Evolutionary conservation across 805 yeast genomes (phyloP), one percentile per base, ranked within the genome.

Genomic region (Wickerhamiella slavikovae): DNA sequence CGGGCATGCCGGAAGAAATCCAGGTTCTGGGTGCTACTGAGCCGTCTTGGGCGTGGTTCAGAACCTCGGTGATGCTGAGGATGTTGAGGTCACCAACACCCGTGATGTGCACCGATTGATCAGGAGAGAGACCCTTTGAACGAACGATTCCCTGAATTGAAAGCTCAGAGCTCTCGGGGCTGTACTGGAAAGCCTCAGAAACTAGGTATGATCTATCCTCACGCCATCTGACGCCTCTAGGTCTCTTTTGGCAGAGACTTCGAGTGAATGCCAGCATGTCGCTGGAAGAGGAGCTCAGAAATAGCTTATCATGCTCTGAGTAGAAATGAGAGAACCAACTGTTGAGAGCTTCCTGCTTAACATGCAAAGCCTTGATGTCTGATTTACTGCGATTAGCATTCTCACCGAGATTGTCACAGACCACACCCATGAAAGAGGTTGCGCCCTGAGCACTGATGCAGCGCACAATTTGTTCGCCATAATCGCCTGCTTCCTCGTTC

Each of bases 361-460:
- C 91, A 34, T 61, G 50, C 48, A 79, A 94, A 40, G 75, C 66
- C 45, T 79, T 79, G 10, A 21, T 4, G n/a, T n/a, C n/a, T n/a
- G n/a, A n/a, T n/a, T n/a, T n/a, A n/a, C n/a, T n/a, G 6, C 10
- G 21, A n/a, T 19, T 19, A 12, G 25, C 35, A 43, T 65, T 70
- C 51, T 74, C 75, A 40, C 68, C 77, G 20, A 82, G 48, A 43
- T 80, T 79, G 5, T 89, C 68, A n/a, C n/a, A n/a, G 17, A 83
- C 66, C 8, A 78, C 79, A 17, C 91, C 89, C 32, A 75, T 56
- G 1, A 71, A 71, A 3, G 80, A 67, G 0, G 93, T 73, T 10
- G 83, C 74, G 59, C 96, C 96, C 56, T 91, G 98, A 10, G 83
- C 65, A 44, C 78, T 80, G 21, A 83, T 63, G 2, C 93, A 78